A percentile compares a stretch with the other conserved stretches of the same genome.
Conservation (phyloP, 768 basidiomycete genomes). For the Tylopilus felleus region DNA sequence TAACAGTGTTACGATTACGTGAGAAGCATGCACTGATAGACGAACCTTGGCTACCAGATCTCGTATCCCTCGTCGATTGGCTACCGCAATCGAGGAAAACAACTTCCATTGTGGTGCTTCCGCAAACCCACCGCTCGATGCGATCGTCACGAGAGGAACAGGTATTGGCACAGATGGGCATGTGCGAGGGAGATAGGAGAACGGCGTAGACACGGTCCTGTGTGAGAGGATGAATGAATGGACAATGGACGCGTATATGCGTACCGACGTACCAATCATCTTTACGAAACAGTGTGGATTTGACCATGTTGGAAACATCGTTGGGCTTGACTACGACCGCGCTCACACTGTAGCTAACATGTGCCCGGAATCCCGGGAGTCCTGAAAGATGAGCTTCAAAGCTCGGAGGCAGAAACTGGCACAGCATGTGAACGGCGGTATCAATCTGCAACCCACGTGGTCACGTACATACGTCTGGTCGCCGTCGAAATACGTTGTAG, state of each 20-base stretch:
- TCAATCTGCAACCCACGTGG: background rate
- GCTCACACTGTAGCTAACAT: slow-evolving; percentile 58
- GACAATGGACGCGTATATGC: background rate
- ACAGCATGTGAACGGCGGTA: slow-evolving; percentile 2
- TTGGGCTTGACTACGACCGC: slow-evolving; percentile 49
- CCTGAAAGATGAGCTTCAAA: slow-evolving; percentile 66
- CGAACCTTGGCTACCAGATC: slow-evolving; percentile 38
- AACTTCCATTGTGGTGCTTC: slow-evolving; percentile 49
- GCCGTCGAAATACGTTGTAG: slow-evolving; percentile 54
- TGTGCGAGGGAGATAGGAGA: slow-evolving; percentile 64
- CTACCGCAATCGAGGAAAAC: slow-evolving; percentile 40
- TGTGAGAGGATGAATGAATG: background rate
- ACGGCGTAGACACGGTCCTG: slow-evolving; percentile 56
- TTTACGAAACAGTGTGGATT: slow-evolving; percentile 51
- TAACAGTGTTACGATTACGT: background rate
- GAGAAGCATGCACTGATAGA: background rate
- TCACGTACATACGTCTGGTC: slow-evolving; percentile 56
- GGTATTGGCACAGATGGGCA: slow-evolving; percentile 56
- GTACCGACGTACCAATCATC: slow-evolving; percentile 46
- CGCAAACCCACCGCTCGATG: slow-evolving; percentile 38
- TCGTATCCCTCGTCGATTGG: slow-evolving; percentile 36
- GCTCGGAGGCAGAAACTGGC: slow-evolving; percentile 66
- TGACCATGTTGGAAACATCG: slow-evolving; percentile 43
- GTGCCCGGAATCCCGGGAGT: slow-evolving; percentile 68
- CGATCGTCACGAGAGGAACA: slow-evolving; percentile 33